Conservation (phyloP, 2,329 filamentous ascomycete species). For the Fusarium keratoplasticum region DNA sequence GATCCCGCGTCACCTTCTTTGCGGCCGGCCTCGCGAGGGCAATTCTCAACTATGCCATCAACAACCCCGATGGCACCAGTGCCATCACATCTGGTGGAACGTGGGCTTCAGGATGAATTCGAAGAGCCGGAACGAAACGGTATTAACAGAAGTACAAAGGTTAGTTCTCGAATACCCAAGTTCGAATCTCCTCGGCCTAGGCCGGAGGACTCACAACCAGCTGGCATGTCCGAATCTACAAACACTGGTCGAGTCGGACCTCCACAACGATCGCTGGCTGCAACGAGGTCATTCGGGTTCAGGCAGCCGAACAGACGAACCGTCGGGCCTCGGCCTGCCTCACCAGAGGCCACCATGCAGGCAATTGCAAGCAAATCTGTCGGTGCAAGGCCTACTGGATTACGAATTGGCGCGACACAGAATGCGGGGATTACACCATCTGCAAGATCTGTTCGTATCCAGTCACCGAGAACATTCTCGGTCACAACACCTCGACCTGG, state of each 20-base stretch:
- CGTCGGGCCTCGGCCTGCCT: slow-evolving; percentile 14
- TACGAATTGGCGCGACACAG: slow-evolving; percentile 26
- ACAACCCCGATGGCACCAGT: slow-evolving; percentile 58
- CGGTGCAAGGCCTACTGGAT: slow-evolving; percentile 24
- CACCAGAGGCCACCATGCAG: slow-evolving; percentile 15
- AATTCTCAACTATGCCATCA: slow-evolving; percentile 47
- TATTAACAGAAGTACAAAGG: background rate
- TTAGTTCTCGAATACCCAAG: slow-evolving; percentile 12
- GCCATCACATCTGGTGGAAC: slow-evolving; percentile 57
- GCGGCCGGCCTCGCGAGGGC: slow-evolving; percentile 31
- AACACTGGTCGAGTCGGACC: background rate
- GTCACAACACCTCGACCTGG: slow-evolving; percentile 14
- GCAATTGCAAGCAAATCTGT: slow-evolving; percentile 34
- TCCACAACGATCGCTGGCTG: slow-evolving; percentile 7
- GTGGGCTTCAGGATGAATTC: slow-evolving; percentile 45
- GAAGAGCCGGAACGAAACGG: slow-evolving; percentile 8
- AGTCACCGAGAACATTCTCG: slow-evolving; percentile 37
- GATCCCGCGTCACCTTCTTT: slow-evolving; percentile 36
- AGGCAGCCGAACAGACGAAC: slow-evolving; percentile 18
- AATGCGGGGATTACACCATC: slow-evolving; percentile 16
- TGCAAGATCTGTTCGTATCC: slow-evolving; percentile 41
- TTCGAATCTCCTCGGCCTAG: slow-evolving; percentile 9
- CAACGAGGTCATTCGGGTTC: slow-evolving; percentile 23
- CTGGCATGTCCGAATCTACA: slow-evolving; percentile 3
- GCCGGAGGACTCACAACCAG: background rate